Percentiles rank a stretch among this genome's conserved stretches.
Evolutionary conservation across 352 stramenopile species (phyloP).

Genomic region (Phytophthora pluvialis): DNA sequence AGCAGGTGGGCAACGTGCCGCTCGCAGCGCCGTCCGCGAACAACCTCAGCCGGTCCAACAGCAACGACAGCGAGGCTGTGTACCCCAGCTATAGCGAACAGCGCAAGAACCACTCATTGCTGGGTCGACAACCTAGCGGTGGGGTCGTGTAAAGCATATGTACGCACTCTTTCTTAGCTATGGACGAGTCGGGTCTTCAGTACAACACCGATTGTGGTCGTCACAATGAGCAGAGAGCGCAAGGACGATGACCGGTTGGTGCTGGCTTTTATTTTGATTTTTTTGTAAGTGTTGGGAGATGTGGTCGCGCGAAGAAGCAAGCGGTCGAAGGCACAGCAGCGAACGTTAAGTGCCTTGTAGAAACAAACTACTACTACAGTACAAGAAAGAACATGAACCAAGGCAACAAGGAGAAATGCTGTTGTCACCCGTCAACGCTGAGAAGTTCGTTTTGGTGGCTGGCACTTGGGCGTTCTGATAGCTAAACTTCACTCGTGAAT

Average conservation of each 20-base stretch:
- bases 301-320: too few species aligned
- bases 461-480: not conserved
- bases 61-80: conserved; percentile 52
- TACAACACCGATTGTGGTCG: too few species aligned
- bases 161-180: not conserved
- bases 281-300: conserved; percentile 36
- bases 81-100: conserved; percentile 71
- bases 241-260: too few species aligned
- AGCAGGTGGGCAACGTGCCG: conserved; percentile 43
- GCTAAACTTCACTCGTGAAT: not conserved
- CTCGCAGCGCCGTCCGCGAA: conserved; percentile 25
- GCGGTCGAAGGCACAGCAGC: conserved; percentile 19
- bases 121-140: conserved; percentile 66
- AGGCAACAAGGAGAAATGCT: not conserved
- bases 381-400: conserved; percentile 24
- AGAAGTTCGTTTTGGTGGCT: not conserved
- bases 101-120: conserved; percentile 72
- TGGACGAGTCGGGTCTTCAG: conserved; percentile 3
- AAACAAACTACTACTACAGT: too few species aligned
- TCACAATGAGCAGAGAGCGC: too few species aligned
- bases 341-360: conserved; percentile 34
- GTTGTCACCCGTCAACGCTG: not conserved
- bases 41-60: conserved; percentile 36
- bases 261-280: conserved; percentile 27
- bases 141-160: conserved; percentile 61